phyloP scores from a whole-genome alignment of 2,329 filamentous ascomycete species.

The Penicillium sp. region DNA sequence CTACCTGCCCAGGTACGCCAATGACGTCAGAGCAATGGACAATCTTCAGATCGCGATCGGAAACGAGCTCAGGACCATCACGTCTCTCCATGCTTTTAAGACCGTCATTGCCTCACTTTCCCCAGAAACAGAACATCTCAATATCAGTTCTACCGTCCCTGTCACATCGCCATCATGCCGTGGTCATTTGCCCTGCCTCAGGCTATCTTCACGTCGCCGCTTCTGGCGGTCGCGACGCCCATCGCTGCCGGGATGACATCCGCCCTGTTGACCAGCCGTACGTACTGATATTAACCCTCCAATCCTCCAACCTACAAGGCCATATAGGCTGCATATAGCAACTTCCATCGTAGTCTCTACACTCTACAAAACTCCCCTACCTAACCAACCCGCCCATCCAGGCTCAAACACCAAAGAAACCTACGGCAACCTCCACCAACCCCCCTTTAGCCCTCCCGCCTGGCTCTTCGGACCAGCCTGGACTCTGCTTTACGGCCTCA shows the following conservation, averaged over 20 bases:
- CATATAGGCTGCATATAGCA: neutral
- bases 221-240: slow-evolving; percentile 39
- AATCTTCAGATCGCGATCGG: slow-evolving; percentile 23
- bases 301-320: neutral
- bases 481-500: slow-evolving; percentile 67
- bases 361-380: neutral
- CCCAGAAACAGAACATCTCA: neutral
- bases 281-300: slow-evolving; percentile 13
- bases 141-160: neutral
- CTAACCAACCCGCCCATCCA: slow-evolving; percentile 16
- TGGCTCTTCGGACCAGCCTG: slow-evolving; percentile 66
- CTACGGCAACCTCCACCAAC: slow-evolving; percentile 50
- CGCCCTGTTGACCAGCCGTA: slow-evolving; percentile 42
- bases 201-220: slow-evolving; percentile 38
- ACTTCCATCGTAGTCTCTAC: too few relatives aligned
- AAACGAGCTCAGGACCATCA: neutral
- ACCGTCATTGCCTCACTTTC: neutral
- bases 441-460: slow-evolving; percentile 62
- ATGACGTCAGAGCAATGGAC: neutral
- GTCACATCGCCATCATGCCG: slow-evolving; percentile 28
- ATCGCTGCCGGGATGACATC: slow-evolving; percentile 34
- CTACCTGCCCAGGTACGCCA: neutral
- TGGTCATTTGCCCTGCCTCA: slow-evolving; percentile 41
- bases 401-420: slow-evolving; percentile 43
- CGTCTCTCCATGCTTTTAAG: neutral